Percentiles rank a stretch among this genome's conserved stretches.
phyloP scores from a whole-genome alignment of 331 rosid genomes.

The Malus hybrid region DNA sequence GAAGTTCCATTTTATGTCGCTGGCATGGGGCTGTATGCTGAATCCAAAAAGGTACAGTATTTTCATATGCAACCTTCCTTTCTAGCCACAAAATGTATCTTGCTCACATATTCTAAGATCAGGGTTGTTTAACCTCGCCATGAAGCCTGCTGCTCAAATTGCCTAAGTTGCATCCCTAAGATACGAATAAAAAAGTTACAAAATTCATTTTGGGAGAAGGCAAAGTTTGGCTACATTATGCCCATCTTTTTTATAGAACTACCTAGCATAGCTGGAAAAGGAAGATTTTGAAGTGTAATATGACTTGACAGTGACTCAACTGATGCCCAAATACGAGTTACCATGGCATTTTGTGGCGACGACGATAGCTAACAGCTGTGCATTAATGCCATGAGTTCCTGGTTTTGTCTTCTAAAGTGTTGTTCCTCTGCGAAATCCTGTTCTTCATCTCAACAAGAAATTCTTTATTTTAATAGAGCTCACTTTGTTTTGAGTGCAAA shows the following conservation, averaged over 20 bases:
- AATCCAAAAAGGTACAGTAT: conserved; percentile 76
- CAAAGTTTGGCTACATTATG: neutral
- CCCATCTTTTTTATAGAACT: neutral
- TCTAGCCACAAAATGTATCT: neutral
- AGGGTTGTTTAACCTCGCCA: neutral
- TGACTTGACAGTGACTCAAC: neutral
- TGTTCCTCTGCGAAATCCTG: neutral
- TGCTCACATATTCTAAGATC: neutral
- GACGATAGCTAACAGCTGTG: neutral
- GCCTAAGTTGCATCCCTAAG: neutral
- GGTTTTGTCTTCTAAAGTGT: neutral
- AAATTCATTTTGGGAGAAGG: neutral
- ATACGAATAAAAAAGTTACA: neutral
- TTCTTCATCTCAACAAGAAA: neutral
- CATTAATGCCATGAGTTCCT: neutral
- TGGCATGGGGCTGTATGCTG: conserved; percentile 98
- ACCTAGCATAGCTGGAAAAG: neutral
- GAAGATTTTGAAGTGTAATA: neutral
- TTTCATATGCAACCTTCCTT: neutral
- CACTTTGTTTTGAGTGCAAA: neutral
- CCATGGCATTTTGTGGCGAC: neutral
- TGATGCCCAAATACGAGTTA: neutral
- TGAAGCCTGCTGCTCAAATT: neutral
- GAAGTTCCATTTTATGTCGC: conserved; percentile 99
- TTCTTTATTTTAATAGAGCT: neutral